Evolutionary conservation across 805 yeast genomes (phyloP), one percentile per base, ranked within the genome.

Genomic region (Debaryomyces maramus): DNA sequence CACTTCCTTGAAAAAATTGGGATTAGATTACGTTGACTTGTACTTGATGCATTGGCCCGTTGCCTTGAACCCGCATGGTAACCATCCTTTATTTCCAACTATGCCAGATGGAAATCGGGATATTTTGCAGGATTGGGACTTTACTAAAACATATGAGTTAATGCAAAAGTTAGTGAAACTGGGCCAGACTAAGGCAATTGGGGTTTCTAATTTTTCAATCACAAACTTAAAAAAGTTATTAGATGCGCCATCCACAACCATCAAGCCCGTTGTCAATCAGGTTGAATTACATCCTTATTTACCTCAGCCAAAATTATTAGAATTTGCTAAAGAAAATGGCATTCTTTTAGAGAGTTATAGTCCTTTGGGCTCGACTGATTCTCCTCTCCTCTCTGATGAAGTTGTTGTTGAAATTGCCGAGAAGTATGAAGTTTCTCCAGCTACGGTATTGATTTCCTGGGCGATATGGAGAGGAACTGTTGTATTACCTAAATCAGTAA

Each of bases 31-130:
- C 53, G 83, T 88, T 38, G 96, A 88, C 57, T 66, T 88, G 43
- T 81, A 81, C 57, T 72, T 88, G 55, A 74, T 87, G 58, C 96
- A 88, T 63, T 88, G 95, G 95, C 96, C 96, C 5, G 51, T 48
- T 31, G 51, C 61, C 10, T 59, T 76, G 43, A 74, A 71, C 38
- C 61, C 70, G n/a, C 56, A 65, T 35, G 65, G 65, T 14, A 58
- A 58, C 13, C 52, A 65, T 43, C 52, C 29, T 31, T 53, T 46
- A 44, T 52, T 69, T 32, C 74, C 75, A 36, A 54, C 46, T 14
- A 53, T 50, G 31, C 61, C 61, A 31, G 56, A 55, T 51, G 76
- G 70, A 6, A 60, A 60, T 18, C 61, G 71, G 32, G 65, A 61
- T 32, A 55, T 67, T 23, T 46, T 54, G 16, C 39, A 48, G 13